Conservation (phyloP, 495 filamentous ascomycete genomes). For the Talaromyces nanjingensis region DNA sequence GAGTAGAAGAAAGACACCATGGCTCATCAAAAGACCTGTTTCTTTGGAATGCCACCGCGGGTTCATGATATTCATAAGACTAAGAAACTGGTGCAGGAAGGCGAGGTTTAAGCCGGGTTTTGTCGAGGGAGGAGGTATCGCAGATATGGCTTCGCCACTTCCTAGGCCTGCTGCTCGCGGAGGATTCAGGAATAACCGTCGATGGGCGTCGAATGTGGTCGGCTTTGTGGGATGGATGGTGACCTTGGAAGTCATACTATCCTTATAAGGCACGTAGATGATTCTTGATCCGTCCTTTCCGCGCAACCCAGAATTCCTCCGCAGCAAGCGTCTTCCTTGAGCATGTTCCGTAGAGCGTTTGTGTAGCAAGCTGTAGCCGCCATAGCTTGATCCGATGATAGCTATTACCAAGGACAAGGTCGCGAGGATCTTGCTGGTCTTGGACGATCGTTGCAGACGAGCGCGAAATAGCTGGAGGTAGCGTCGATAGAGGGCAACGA, state of each 20-base stretch:
- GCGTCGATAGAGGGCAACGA: conserved; percentile 59
- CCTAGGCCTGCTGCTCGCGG: conserved; percentile 66
- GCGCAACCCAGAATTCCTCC: conserved; percentile 84
- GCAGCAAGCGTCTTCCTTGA: conserved; percentile 67
- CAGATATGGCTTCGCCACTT: conserved; percentile 54
- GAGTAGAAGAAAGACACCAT: conserved; percentile 60
- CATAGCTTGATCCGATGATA: conserved; percentile 70
- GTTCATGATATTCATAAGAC: conserved; percentile 94
- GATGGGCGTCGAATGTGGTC: conserved; percentile 93
- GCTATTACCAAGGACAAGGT: conserved; percentile 66
- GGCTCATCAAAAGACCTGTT: conserved; percentile 78
- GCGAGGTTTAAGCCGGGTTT: conserved; percentile 93
- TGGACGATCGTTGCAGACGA: conserved; percentile 55
- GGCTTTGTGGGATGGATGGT: conserved; percentile 88
- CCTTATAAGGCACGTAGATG: conserved; percentile 89
- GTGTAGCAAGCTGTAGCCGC: conserved; percentile 65
- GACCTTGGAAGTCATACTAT: conserved; percentile 75
- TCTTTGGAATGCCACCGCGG: conserved; percentile 93
- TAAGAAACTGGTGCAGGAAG: conserved; percentile 96
- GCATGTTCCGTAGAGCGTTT: conserved; percentile 67
- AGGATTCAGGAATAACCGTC: conserved; percentile 86
- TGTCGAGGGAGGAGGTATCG: conserved; percentile 77
- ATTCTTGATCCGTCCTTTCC: conserved; percentile 91
- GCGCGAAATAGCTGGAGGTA: conserved; percentile 57
- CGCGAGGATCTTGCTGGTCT: conserved; percentile 61